Evolutionary conservation across 2,329 filamentous ascomycete genomes (phyloP), one percentile per base, ranked within the genome.

Genomic region (Hypocrella siamensis): DNA sequence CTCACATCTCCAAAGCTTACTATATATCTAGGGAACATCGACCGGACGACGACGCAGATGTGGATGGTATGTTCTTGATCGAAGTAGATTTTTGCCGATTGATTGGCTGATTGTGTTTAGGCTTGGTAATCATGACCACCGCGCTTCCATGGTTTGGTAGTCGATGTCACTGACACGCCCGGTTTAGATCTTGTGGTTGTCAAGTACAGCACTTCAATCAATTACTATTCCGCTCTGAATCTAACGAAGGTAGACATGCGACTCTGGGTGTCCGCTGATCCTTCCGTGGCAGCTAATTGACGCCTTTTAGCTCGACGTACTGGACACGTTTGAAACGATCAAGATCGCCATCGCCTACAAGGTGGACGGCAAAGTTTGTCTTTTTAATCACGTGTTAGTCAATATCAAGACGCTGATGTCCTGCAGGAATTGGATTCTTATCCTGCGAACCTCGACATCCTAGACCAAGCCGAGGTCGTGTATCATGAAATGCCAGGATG

Each of bases 401-500:
- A 31, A 24, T 34, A 31, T 35, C 10, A 31, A 32, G 25, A 61
- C 32, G 48, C 56, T 26, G 45, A 33, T 10, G n/a, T 6, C 26
- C 31, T 37, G 35, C 8, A 46, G 40, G 46, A 47, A 35, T 31
- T 37, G 8, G 35, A 34, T 14, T 70, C 65, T 10, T 83, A 79
- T 63, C 79, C 67, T 4, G 73, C 75, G 6, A 69, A 79, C 44
- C 61, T 73, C 12, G 56, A 61, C 26, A 50, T 65, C 22, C 59
- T 83, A 12, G 65, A 67, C 18, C 58, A 61, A 32, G 63, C 71
- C 33, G 67, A 78, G 45, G 71, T 80, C 14, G 62, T 71, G 24
- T 84, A 84, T 54, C 62, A 73, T 44, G 77, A 74, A 32, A 53
- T 85, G 36, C 63, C 68, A 14, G 79, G 79, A 30, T 85, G 79